Evolutionary conservation across 2,329 filamentous ascomycete species (phyloP), one percentile per base, ranked within the genome.

Genomic region (Colletotrichum falcatum): DNA sequence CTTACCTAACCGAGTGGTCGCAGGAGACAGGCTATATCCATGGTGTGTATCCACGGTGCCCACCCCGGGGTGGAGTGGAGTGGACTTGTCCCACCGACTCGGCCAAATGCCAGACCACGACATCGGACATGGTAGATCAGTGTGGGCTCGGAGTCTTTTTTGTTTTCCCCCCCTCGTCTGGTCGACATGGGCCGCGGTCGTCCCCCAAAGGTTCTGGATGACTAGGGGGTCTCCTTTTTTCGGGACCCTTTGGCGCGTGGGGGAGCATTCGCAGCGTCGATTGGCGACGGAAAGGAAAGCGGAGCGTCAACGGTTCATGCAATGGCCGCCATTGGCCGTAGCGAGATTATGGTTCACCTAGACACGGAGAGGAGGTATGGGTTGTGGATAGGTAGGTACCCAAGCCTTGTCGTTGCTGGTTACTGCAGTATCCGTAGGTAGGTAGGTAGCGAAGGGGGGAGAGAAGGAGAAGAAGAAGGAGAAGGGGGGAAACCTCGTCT

Each of bases 51-150:
- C 64, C 68, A 59, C 53, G 30, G 46, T 67, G 54, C 7, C 64
- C 64, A 68, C 64, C 44, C n/a, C 26, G 58, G 33, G 16, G 68
- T 68, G 68, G 64, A 60, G 53, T 62, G 58, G 33, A 11, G 68
- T 68, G 68, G 64, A 60, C 53, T 62, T 67, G 65, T 68, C 26
- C 64, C 68, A 63, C 68, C 59, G 12, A 71, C 58, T 71, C 58
- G 68, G 46, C 58, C 44, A 54, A 35, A 54, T 30, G 60, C 60
- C 51, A 51, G 68, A 67, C 68, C 64, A 59, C 68, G 68, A 67
- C 58, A 63, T 62, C 33, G 51, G 53, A 54, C 60, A 62, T 42
- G 46, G 60, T 62, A n/a, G n/a, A 35, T 28, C 26, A 46, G 28
- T 9, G 66, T 66, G 64, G 67, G 14, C 16, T 30, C 26, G 48